Evolutionary conservation across 768 basidiomycete genomes (phyloP).

Genomic region (Podaxis sp.): DNA sequence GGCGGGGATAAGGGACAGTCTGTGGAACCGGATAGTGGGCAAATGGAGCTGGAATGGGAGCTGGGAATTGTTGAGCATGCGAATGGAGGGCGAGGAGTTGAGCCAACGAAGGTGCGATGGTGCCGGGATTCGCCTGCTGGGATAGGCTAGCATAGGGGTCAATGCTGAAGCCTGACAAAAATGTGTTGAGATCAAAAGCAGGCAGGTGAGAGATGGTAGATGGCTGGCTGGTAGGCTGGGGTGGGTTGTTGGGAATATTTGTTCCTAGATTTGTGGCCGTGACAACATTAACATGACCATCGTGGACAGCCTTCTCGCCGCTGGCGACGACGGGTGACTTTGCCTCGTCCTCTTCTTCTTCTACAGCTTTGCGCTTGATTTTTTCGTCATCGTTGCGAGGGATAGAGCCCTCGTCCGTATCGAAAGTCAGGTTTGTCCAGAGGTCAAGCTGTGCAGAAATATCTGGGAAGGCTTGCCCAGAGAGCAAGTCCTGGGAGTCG

Average conservation of each 20-base stretch:
- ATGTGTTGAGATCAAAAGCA: slow-evolving; percentile 39
- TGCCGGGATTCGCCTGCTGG: slow-evolving; percentile 30
- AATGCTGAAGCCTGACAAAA: slow-evolving; percentile 39
- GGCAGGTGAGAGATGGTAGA: slow-evolving; percentile 32
- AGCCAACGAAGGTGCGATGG: slow-evolving; percentile 57
- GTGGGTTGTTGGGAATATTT: slow-evolving; percentile 20
- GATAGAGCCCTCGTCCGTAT: slow-evolving; percentile 64
- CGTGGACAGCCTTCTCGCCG: slow-evolving; percentile 44
- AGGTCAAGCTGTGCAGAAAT: slow-evolving; percentile 76
- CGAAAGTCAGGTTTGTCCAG: slow-evolving; percentile 82
- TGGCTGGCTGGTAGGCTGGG: slow-evolving; percentile 33
- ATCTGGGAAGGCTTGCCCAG: slow-evolving; percentile 68
- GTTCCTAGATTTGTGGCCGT: slow-evolving; percentile 43
- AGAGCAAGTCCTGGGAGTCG: slow-evolving; percentile 58
- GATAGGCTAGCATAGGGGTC: slow-evolving; percentile 38
- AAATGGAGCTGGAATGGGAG: slow-evolving; percentile 26
- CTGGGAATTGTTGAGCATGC: slow-evolving; percentile 12
- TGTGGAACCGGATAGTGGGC: slow-evolving; percentile 20
- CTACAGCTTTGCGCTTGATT: slow-evolving; percentile 34
- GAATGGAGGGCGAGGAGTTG: slow-evolving; percentile 69
- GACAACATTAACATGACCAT: slow-evolving; percentile 61
- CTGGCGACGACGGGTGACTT: slow-evolving; percentile 31
- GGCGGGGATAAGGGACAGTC: slow-evolving; percentile 24
- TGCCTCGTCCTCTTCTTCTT: slow-evolving; percentile 49
- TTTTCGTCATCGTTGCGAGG: slow-evolving; percentile 33